Evolutionary conservation across 805 yeast genomes (phyloP).

Genomic region (Dipodascus geniculatus): DNA sequence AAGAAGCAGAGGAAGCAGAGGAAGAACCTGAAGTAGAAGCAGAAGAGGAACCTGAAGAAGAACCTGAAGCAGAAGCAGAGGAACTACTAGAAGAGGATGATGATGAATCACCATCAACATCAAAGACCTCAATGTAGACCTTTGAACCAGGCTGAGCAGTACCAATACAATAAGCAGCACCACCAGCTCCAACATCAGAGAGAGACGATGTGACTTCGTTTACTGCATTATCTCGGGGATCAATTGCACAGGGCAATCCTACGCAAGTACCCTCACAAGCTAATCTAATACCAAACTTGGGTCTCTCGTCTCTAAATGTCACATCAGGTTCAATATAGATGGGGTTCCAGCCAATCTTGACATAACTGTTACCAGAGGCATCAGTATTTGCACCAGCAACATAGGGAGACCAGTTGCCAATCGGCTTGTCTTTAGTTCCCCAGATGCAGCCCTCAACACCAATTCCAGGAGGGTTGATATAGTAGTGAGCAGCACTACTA

Average conservation of each 20-base stretch:
- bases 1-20: background rate
- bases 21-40: background rate
- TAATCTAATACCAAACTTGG: conserved; percentile 60
- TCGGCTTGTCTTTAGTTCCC: conserved; percentile 59
- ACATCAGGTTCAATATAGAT: conserved; percentile 48
- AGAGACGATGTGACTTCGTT: conserved; percentile 39
- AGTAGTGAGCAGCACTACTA: conserved; percentile 75
- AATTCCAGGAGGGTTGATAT: conserved; percentile 75
- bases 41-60: background rate
- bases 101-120: conserved; percentile 10
- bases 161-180: conserved; percentile 74
- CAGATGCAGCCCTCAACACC: conserved; percentile 66
- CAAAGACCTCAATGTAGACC: conserved; percentile 67
- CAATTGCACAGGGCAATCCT: conserved; percentile 75
- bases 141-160: conserved; percentile 54
- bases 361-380: conserved; percentile 52
- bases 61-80: background rate
- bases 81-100: background rate
- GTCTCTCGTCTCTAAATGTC: conserved; percentile 41
- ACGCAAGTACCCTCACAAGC: conserved; percentile 62
- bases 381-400: conserved; percentile 89
- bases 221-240: conserved; percentile 51
- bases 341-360: conserved; percentile 89
- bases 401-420: conserved; percentile 89
- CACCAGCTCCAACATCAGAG: conserved; percentile 42